phyloP scores from a whole-genome alignment of 371 early-diverging fungal genomes.

The Amoeboaphelidium protococcarum region DNA sequence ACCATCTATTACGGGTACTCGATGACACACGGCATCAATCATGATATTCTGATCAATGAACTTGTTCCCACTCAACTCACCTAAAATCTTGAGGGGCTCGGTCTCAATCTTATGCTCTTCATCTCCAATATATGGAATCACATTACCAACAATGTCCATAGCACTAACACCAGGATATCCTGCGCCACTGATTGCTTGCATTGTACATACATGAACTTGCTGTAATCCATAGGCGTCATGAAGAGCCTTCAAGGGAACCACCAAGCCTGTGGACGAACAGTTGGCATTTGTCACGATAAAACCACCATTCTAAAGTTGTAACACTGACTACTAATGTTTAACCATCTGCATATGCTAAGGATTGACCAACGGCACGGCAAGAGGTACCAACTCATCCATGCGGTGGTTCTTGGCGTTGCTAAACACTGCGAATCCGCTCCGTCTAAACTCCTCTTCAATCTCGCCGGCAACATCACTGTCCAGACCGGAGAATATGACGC shows the following conservation, averaged over 20 bases:
- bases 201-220: constrained; percentile 50
- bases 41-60: too few species aligned
- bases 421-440: constrained; percentile 57
- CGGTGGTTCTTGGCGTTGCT: constrained; percentile 89
- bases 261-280: constrained; percentile 84
- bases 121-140: constrained; percentile 78
- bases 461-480: constrained; percentile 80
- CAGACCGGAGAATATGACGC: constrained; percentile 73
- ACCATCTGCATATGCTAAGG: constrained; percentile 44
- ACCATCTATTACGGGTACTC: constrained; percentile 86
- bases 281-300: constrained; percentile 88
- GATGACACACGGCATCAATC: constrained; percentile 87
- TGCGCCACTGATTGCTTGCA: constrained; percentile 86
- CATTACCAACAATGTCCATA: constrained; percentile 74
- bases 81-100: constrained; percentile 76
- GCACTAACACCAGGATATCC: constrained; percentile 87
- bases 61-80: constrained; percentile 23
- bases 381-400: constrained; percentile 56
- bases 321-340: constrained; percentile 38
- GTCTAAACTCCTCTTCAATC: constrained; percentile 40
- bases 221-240: constrained; percentile 58
- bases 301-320: constrained; percentile 36
- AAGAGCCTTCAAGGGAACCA: constrained; percentile 66
- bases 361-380: constrained; percentile 82
- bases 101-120: constrained; percentile 91